These are phyloP conservation scores for Shiraia bambusicola DNA, from an alignment of 2,329 filamentous ascomycete species.

Conservation along the genomic window DNA sequence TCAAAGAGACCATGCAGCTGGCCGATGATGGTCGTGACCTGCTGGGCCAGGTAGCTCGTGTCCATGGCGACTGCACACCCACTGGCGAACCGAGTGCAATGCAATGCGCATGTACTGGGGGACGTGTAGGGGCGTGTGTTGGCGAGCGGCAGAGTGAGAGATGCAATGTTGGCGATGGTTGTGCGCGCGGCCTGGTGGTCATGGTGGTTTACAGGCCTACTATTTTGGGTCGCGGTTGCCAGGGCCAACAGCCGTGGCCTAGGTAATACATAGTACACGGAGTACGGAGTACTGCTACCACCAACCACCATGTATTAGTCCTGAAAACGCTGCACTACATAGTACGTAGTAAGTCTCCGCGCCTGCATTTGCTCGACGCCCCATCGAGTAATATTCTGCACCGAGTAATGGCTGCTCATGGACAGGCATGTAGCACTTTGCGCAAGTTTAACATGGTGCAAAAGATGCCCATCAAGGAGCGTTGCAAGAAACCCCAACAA, in stretches of 20 bases:
- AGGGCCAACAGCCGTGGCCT: conserved; percentile 19
- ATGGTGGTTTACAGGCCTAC: conserved; percentile 13
- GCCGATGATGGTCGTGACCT: conserved; percentile 90
- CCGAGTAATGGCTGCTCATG: no score
- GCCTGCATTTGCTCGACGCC: no score
- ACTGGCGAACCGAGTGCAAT: conserved; percentile 35
- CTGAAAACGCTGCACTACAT: no score
- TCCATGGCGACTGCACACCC: conserved; percentile 64
- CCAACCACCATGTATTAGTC: no score
- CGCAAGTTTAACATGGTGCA: no score
- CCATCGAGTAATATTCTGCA: no score
- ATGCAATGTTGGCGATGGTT: conserved; percentile 30
- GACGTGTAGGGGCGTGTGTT: conserved; percentile 6
- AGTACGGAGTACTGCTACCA: no score
- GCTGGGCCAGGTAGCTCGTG: conserved; percentile 87
- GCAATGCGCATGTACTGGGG: conserved; percentile 39
- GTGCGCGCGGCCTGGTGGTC: conserved; percentile 24
- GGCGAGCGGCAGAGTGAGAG: conserved; percentile 23
- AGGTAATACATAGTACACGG: no score
- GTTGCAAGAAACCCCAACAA: no score
- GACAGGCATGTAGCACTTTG: no score
- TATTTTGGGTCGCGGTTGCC: conserved; percentile 26
- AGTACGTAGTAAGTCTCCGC: no score
- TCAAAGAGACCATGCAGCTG: conserved; percentile 95
- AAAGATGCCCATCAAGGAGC: no score